phyloP scores from a whole-genome alignment of 495 filamentous ascomycete genomes.

The Bombardia bombarda region DNA sequence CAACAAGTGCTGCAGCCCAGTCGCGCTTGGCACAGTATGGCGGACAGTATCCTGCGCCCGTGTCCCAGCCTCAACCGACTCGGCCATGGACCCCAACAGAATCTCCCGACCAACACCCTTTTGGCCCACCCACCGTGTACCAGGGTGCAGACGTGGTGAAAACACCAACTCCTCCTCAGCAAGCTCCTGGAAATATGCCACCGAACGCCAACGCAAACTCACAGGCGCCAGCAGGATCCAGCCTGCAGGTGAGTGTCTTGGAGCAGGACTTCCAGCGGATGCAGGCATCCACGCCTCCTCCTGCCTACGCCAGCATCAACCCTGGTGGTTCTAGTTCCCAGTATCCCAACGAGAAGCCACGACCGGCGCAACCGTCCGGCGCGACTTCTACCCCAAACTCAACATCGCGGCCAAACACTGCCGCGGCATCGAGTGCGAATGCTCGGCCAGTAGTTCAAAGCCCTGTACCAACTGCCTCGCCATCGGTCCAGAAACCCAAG shows the following conservation, averaged over 20 bases:
- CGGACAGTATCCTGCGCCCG: conserved; percentile 17
- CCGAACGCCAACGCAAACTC: conserved; percentile 22
- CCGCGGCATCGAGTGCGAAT: conserved; percentile 1
- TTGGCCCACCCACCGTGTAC: conserved; percentile 89
- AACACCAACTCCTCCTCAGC: conserved; percentile 23
- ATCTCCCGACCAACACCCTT: conserved; percentile 74
- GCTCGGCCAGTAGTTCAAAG: conserved; percentile 1
- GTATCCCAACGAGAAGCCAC: conserved; percentile 75
- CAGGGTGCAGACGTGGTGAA: conserved; percentile 61
- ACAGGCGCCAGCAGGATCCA: conserved; percentile 16
- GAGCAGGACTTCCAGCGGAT: conserved; percentile 85
- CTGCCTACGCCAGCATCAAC: conserved; percentile 80
- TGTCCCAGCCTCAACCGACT: conserved; percentile 38
- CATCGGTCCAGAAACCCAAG: conserved; percentile 12
- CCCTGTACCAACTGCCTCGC: not conserved
- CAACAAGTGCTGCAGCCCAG: conserved; percentile 74
- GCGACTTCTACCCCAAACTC: conserved; percentile 28
- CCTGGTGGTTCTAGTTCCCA: conserved; percentile 37
- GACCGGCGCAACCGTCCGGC: conserved; percentile 32
- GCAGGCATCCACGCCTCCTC: conserved; percentile 80
- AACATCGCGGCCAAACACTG: conserved; percentile 9
- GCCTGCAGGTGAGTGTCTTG: conserved; percentile 52
- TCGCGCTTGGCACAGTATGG: conserved; percentile 70
- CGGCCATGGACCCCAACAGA: conserved; percentile 97
- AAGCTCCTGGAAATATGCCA: conserved; percentile 22